A percentile compares a stretch with the other conserved stretches of the same genome.
phyloP scores from a whole-genome alignment of 768 basidiomycete genomes.

The Amanita pallidorosea region DNA sequence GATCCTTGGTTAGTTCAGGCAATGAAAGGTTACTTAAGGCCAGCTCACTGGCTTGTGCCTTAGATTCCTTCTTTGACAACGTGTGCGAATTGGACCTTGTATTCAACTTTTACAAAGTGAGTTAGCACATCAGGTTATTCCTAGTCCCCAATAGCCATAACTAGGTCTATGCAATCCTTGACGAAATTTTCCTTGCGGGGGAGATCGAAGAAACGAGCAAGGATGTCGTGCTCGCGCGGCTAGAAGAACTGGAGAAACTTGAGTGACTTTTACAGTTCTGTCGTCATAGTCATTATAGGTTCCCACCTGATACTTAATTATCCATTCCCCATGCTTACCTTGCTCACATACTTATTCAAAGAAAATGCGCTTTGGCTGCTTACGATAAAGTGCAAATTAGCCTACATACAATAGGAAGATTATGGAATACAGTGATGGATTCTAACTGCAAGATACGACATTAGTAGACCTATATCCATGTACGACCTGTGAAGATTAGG shows the following conservation, averaged over 20 bases:
- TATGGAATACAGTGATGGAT: background rate
- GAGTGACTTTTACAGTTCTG: slow-evolving; percentile 35
- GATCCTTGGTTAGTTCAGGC: slow-evolving; percentile 63
- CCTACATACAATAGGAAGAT: background rate
- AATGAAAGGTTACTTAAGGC: background rate
- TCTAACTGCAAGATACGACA: background rate
- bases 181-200: slow-evolving; percentile 96
- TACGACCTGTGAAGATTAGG: background rate
- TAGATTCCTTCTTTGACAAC: slow-evolving; percentile 98
- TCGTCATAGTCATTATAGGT: background rate
- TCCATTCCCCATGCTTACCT: no score
- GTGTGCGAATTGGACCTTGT: slow-evolving; percentile 97
- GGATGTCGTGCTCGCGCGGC: slow-evolving; percentile 81
- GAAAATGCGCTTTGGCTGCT: no score
- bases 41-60: background rate
- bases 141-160: background rate
- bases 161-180: slow-evolving; percentile 94
- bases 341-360: no score
- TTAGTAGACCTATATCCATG: background rate
- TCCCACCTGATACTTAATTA: no score
- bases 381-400: no score
- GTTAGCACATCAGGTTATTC: slow-evolving; percentile 4
- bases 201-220: slow-evolving; percentile 99
- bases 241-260: slow-evolving; percentile 90
- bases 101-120: slow-evolving; percentile 96